These are phyloP conservation scores for Aspergillus ustus DNA, from an alignment of 2,329 filamentous ascomycete genomes.

Conservation along the genomic window DNA sequence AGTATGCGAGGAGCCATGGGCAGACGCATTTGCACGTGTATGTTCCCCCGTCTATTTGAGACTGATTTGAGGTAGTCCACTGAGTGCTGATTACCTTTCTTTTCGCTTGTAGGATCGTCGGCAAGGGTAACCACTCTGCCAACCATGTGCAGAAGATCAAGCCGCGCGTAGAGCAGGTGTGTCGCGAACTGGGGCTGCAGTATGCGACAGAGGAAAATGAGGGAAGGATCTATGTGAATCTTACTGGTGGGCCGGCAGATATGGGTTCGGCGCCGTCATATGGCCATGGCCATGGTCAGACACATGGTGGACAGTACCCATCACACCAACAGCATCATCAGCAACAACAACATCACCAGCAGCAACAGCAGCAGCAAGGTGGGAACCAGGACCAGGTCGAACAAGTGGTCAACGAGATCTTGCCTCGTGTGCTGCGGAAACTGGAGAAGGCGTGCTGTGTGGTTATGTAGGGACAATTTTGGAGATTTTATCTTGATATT, in stretches of 20 bases:
- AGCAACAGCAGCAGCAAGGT: conserved; percentile 50
- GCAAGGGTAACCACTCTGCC: conserved; percentile 86
- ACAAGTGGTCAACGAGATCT: conserved; percentile 63
- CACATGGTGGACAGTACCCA: conserved; percentile 43
- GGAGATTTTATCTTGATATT: not conserved
- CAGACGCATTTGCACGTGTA: conserved; percentile 84
- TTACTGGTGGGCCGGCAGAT: conserved; percentile 71
- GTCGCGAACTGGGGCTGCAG: conserved; percentile 78
- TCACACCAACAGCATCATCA: conserved; percentile 43
- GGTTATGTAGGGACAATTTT: conserved; percentile 65
- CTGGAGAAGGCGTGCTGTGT: conserved; percentile 72
- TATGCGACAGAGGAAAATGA: conserved; percentile 87
- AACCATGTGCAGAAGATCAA: conserved; percentile 91
- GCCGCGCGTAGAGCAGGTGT: conserved; percentile 88
- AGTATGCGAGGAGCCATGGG: conserved; percentile 72
- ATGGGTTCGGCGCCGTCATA: conserved; percentile 46
- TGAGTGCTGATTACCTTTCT: not conserved
- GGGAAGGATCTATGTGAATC: conserved; percentile 84
- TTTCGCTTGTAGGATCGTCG: conserved; percentile 70
- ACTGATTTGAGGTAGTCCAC: not conserved
- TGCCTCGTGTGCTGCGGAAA: conserved; percentile 66
- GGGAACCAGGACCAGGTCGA: conserved; percentile 63
- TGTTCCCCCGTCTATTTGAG: conserved; percentile 29
- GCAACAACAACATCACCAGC: conserved; percentile 40
- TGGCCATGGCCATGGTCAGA: conserved; percentile 33